Evolutionary conservation across 208 protist species (phyloP).

Genomic region (Tetramitus jugosus): DNA sequence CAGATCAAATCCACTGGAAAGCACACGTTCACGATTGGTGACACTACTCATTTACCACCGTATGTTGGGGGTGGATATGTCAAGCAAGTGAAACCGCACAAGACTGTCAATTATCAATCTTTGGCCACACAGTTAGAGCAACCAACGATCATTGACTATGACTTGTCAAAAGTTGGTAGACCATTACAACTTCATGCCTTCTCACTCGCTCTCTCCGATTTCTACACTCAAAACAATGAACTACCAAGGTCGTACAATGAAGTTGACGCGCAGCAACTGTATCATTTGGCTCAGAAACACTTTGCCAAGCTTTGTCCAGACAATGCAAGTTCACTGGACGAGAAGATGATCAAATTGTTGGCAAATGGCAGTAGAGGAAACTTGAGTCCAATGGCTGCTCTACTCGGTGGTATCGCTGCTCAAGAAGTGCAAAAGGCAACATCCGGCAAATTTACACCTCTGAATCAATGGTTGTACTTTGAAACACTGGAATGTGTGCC

Average conservation of each 20-base stretch:
- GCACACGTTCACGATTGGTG: not conserved
- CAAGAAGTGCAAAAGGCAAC: slow-evolving; percentile 85
- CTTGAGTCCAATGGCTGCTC: slow-evolving; percentile 75
- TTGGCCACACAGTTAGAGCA: not conserved
- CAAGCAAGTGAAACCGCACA: not conserved
- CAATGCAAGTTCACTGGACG: not conserved
- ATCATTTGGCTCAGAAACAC: not conserved
- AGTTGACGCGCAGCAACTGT: not conserved
- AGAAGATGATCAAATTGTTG: not conserved
- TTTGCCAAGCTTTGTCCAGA: not conserved
- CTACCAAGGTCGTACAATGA: slow-evolving; percentile 8
- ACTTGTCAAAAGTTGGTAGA: not conserved
- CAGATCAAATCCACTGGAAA: not conserved
- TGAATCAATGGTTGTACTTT: slow-evolving; percentile 92
- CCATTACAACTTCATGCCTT: not conserved
- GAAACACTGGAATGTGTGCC: slow-evolving; percentile 79
- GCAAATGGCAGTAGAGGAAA: slow-evolving; percentile 41
- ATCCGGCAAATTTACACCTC: slow-evolving; percentile 87
- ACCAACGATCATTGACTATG: not conserved
- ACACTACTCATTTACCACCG: not conserved
- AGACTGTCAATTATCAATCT: not conserved
- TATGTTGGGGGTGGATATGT: not conserved
- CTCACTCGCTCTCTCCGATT: not conserved
- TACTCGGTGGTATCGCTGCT: slow-evolving; percentile 81
- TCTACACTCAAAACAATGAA: not conserved